Evolutionary conservation across 208 protist species (phyloP), one percentile per base, ranked within the genome.

Genomic region (Leptomonas pyrrhocoris): DNA sequence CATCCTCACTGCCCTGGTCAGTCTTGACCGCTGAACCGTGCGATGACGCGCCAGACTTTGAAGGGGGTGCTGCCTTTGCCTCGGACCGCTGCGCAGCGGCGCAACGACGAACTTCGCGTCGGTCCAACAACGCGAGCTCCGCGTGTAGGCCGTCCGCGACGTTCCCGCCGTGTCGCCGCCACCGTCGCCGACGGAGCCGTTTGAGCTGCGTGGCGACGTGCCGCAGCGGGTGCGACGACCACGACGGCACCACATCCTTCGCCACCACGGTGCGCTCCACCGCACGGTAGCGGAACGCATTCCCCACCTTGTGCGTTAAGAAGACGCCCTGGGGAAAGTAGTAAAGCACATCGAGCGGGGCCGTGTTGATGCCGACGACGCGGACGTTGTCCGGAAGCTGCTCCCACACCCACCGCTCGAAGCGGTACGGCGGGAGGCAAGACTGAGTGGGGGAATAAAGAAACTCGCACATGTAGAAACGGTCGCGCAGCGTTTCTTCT

Each of bases 241-340:
- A 77, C 19, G 69, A 38, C n/a, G 63, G 45, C 16, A 61, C 56
- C 23, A 66, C 1, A 40, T 59, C 77, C 67, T 80, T 82, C 46
- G 61, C 75, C 49, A 81, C 77, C 7, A 80, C 69, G 5, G 81
- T 82, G 23, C 84, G 81, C 27, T 79, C 72, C 13, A 94, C 74
- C 13, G 84, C 80, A 18, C 81, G 80, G 60, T 87, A 95, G 31
- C 90, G 90, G 31, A 86, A 82, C 5, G 79, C 69, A 54, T 92
- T 92, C 8, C 90, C 90, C 9, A 89, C 79, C 59, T 92, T 90
- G 23, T 82, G 71, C 4, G 58, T 67, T 15, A 95, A 70, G 50
- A 92, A 91, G 13, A 83, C 62, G 0, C 77, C 86, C 19, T 95
- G 90, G 16, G 90, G 90, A 45, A 83, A 95, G 71, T 80, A 93